Evolutionary conservation across 2,329 filamentous ascomycete species (phyloP), one percentile per base, ranked within the genome.

Genomic region (Aspergillus spinulosporus): DNA sequence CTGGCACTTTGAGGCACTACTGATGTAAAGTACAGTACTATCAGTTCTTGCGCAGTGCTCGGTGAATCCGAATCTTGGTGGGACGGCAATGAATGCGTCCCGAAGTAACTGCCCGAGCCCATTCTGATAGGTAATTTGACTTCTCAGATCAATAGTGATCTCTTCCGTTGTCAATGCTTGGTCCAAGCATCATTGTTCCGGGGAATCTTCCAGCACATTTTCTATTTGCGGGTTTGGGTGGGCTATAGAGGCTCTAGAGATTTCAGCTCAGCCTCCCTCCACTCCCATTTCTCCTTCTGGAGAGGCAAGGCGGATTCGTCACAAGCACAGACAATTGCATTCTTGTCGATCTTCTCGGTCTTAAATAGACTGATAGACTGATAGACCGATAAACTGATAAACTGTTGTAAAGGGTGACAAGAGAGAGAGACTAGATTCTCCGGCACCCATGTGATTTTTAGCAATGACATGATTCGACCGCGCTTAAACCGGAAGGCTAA

Each of bases 401-500:
- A 21, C 21, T 21, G 21, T 21, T 21, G 21, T 21, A 21, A 21
- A 21, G 21, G 21, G 21, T 21, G 21, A 21, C 21, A 21, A 21
- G 21, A 21, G 21, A 21, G 21, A 21, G 34, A 36, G 34, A 36
- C 34, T 36, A 12, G 34, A 21, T 21, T 21, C 21, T 21, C 21
- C 21, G 21, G 21, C 21, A 21, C 21, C 21, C 21, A 21, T 21
- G 21, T 21, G 21, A 21, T 36, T 36, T 34, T 6, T 31, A 14
- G 31, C n/a, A 14, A 9, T 26, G n/a, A 49, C 43, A 48, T 45
- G 47, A 46, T 53, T 59, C 45, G 40, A 58, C 37, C 47, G 58
- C 58, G 58, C 55, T 56, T 55, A 50, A 44, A 43, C 44, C 50
- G 54, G 47, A 34, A 40, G 12, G 48, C 46, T 49, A 53, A 54